phyloP scores from a whole-genome alignment of 2,329 filamentous ascomycete species.

The Colletotrichum shisoi region DNA sequence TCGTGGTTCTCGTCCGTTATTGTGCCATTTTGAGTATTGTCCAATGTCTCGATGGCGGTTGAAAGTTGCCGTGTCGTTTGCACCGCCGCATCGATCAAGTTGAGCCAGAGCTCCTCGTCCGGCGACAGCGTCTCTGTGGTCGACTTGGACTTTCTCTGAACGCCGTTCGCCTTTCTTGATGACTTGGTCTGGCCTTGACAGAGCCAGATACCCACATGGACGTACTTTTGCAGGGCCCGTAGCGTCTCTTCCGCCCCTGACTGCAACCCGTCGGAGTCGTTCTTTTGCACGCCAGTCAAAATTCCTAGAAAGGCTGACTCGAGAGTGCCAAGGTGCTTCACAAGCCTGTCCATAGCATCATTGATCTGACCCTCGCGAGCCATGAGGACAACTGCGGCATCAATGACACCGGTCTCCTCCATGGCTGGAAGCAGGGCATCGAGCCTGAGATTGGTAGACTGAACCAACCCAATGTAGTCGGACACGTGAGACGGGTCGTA shows the following conservation, averaged over 20 bases:
- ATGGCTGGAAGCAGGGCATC: constrained; percentile 84
- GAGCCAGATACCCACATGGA: constrained; percentile 92
- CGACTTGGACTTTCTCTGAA: constrained; percentile 60
- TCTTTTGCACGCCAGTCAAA: constrained; percentile 66
- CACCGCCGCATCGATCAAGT: constrained; percentile 67
- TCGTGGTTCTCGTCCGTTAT: constrained; percentile 42
- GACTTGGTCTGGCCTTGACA: constrained; percentile 84
- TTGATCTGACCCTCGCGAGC: constrained; percentile 84
- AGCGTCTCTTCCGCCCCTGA: constrained; percentile 77
- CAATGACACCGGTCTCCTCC: constrained; percentile 87
- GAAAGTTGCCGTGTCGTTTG: constrained; percentile 71
- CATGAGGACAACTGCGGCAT: constrained; percentile 91
- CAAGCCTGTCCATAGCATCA: constrained; percentile 83
- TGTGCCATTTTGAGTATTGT: constrained; percentile 37
- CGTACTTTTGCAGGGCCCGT: constrained; percentile 83
- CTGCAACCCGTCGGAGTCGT: constrained; percentile 61
- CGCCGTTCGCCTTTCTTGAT: constrained; percentile 54
- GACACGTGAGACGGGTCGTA: constrained; percentile 85
- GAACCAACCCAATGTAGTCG: constrained; percentile 79
- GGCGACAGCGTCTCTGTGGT: constrained; percentile 57
- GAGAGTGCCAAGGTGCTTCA: constrained; percentile 80
- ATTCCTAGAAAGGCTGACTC: constrained; percentile 80
- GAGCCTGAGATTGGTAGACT: constrained; percentile 74
- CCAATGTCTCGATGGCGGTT: constrained; percentile 57
- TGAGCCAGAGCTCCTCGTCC: constrained; percentile 67